phyloP scores from a whole-genome alignment of 495 filamentous ascomycete genomes.

The Lentithecium fluviatile region DNA sequence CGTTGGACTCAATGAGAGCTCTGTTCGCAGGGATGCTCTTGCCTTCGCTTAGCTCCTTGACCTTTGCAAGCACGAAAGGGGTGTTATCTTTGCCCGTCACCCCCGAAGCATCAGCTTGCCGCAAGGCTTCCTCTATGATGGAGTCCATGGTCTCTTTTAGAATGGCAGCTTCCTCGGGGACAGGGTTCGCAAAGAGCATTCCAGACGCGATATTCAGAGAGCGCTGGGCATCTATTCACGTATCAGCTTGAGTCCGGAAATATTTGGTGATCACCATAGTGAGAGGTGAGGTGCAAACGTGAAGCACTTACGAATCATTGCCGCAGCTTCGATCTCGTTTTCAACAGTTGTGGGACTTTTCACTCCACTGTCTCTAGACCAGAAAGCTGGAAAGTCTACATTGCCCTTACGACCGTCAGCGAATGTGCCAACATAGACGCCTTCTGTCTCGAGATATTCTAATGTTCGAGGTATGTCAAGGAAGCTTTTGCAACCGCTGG shows the following conservation, averaged over 20 bases:
- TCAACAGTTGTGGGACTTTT: slow-evolving; percentile 72
- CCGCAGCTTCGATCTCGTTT: slow-evolving; percentile 77
- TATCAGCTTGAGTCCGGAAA: neutral
- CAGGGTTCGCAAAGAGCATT: slow-evolving; percentile 83
- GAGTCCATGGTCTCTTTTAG: slow-evolving; percentile 69
- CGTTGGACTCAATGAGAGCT: slow-evolving; percentile 76
- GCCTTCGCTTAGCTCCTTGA: slow-evolving; percentile 74
- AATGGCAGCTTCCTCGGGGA: slow-evolving; percentile 69
- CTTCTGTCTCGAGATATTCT: slow-evolving; percentile 93
- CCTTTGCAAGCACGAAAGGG: slow-evolving; percentile 78
- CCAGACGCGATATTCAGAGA: slow-evolving; percentile 68
- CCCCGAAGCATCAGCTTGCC: slow-evolving; percentile 67
- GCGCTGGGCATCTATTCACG: slow-evolving; percentile 58
- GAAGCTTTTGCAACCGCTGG: slow-evolving; percentile 92
- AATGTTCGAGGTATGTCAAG: slow-evolving; percentile 87
- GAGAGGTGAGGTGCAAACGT: neutral
- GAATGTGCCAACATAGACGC: slow-evolving; percentile 83
- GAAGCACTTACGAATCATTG: slow-evolving; percentile 63
- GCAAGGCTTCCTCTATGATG: slow-evolving; percentile 70
- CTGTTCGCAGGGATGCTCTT: slow-evolving; percentile 72
- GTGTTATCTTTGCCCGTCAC: slow-evolving; percentile 77
- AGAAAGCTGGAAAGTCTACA: slow-evolving; percentile 88
- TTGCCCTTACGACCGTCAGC: slow-evolving; percentile 64
- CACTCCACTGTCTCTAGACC: slow-evolving; percentile 76
- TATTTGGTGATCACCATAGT: neutral